phyloP scores from a whole-genome alignment of 495 filamentous ascomycete species.

The Annulohypoxylon maeteangense region DNA sequence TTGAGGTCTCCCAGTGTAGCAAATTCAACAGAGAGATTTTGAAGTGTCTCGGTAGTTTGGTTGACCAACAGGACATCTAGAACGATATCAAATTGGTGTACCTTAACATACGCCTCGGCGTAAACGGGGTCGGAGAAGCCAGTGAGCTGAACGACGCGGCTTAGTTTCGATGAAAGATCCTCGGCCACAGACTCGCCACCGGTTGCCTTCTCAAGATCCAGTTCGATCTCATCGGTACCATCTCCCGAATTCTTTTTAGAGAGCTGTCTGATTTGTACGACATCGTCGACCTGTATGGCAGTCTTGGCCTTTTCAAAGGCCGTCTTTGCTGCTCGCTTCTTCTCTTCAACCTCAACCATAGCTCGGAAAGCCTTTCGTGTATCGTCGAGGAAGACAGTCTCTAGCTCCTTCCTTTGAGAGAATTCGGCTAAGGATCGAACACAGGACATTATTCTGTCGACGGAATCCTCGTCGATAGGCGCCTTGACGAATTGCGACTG shows the following conservation, averaged over 20 bases:
- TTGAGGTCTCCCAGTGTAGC: conserved; percentile 97
- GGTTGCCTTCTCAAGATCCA: conserved; percentile 93
- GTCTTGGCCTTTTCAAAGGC: conserved; percentile 92
- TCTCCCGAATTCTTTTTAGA: conserved; percentile 90
- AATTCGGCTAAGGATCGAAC: conserved; percentile 94
- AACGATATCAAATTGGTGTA: conserved; percentile 99
- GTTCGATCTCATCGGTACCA: conserved; percentile 83
- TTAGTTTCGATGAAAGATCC: conserved; percentile 91
- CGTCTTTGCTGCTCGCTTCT: conserved; percentile 92
- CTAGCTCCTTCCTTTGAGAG: conserved; percentile 85
- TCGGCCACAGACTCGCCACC: conserved; percentile 85
- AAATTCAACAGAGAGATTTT: conserved; percentile 97
- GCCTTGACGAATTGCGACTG: conserved; percentile 98
- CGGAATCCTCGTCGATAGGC: conserved; percentile 96
- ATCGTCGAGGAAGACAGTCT: conserved; percentile 93
- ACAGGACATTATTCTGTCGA: conserved; percentile 97
- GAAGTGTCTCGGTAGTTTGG: conserved; percentile 94
- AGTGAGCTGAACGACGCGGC: conserved; percentile 94
- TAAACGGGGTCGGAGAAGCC: conserved; percentile 99
- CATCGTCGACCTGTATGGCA: conserved; percentile 94
- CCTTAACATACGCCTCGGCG: conserved; percentile 97
- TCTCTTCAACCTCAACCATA: conserved; percentile 99
- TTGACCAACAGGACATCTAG: conserved; percentile 97
- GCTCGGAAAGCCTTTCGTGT: conserved; percentile 95
- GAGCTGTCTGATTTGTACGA: conserved; percentile 90